These are phyloP conservation scores for Dendrobium nobile DNA, from an alignment of 106 monocot species.

Conservation along the genomic window DNA sequence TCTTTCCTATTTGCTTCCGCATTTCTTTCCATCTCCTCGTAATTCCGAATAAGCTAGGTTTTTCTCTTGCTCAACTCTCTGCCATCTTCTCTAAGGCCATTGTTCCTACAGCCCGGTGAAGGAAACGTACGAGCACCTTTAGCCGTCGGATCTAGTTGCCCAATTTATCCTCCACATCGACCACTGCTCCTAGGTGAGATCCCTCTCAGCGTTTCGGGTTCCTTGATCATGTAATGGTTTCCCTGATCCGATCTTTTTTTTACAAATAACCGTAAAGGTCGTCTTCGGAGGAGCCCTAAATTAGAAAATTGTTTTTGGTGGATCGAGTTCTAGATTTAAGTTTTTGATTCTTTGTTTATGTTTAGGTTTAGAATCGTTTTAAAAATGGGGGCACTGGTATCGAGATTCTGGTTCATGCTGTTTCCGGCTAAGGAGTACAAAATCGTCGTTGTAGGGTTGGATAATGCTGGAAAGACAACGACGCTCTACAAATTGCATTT, in stretches of 20 bases:
- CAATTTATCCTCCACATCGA: neutral
- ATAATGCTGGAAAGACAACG: conserved; percentile 69
- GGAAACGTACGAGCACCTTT: neutral
- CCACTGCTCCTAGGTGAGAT: neutral
- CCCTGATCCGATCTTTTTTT: neutral
- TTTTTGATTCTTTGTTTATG: neutral
- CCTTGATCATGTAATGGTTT: neutral
- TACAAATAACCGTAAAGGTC: neutral
- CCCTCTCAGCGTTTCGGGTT: neutral
- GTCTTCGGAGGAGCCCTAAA: neutral
- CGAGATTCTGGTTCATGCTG: conserved; percentile 65
- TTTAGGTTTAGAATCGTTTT: neutral
- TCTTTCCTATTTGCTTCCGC: neutral
- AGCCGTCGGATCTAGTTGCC: neutral
- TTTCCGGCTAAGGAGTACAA: conserved; percentile 72
- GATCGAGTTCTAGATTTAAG: neutral
- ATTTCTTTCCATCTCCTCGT: neutral
- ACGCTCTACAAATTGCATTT: conserved; percentile 68
- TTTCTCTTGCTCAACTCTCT: neutral
- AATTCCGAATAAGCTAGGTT: neutral
- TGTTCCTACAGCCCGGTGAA: neutral
- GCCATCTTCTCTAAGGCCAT: neutral
- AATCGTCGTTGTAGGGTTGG: conserved; percentile 66
- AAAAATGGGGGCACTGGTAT: conserved; percentile 52
- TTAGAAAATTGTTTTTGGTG: neutral